These are phyloP conservation scores for Cryptococcus wingfieldii DNA, from an alignment of 1,284 basidiomycete species.

Conservation along the genomic window DNA sequence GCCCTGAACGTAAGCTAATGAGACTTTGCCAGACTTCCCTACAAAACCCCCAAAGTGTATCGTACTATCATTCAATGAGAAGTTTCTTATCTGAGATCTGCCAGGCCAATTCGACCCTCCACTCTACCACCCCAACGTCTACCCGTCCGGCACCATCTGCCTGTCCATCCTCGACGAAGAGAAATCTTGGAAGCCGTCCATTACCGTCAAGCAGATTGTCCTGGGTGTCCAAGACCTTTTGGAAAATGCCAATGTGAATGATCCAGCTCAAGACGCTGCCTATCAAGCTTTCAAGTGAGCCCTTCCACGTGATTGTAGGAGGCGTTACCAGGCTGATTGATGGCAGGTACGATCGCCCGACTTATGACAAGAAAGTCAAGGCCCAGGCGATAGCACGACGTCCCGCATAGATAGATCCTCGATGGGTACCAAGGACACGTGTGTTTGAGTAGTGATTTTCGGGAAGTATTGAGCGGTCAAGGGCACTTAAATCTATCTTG, in stretches of 20 bases:
- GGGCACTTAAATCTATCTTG: too few species aligned
- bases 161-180: slow-evolving; percentile 98
- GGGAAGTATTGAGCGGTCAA: too few species aligned
- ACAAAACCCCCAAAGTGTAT: slow-evolving; percentile 49
- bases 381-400: slow-evolving; percentile 76
- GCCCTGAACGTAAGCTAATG: neutral
- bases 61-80: neutral
- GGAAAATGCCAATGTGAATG: slow-evolving; percentile 88
- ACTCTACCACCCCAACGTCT: slow-evolving; percentile 97
- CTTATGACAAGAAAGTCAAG: slow-evolving; percentile 78
- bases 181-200: slow-evolving; percentile 98
- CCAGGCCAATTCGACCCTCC: slow-evolving; percentile 95
- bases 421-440: too few species aligned
- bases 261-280: slow-evolving; percentile 94
- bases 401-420: slow-evolving; percentile 16
- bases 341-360: slow-evolving; percentile 75
- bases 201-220: slow-evolving; percentile 97
- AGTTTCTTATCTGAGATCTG: neutral
- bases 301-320: neutral
- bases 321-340: neutral
- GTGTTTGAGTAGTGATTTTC: too few species aligned
- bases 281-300: slow-evolving; percentile 95
- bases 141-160: slow-evolving; percentile 97
- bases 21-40: slow-evolving; percentile 42
- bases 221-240: slow-evolving; percentile 92